phyloP scores from a whole-genome alignment of 2,329 filamentous ascomycete species.

The Pezicula radicicola region DNA sequence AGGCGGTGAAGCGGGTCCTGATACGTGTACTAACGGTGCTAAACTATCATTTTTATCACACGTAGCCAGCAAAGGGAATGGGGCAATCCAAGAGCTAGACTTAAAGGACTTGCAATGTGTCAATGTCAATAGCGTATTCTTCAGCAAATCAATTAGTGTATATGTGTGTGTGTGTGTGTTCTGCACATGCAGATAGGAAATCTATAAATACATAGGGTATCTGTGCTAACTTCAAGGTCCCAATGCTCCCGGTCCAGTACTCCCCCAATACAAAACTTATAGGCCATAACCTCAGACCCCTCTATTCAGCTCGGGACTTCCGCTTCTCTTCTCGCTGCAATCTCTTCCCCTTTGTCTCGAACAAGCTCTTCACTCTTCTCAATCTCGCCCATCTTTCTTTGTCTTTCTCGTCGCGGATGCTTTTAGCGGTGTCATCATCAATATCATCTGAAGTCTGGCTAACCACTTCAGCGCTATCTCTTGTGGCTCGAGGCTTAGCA shows the following conservation, averaged over 20 bases:
- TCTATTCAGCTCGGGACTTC: not conserved
- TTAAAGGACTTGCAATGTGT: no score
- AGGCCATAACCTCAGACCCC: no score
- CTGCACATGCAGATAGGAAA: no score
- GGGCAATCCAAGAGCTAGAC: not conserved
- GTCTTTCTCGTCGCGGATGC: slow-evolving; percentile 55
- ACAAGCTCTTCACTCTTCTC: slow-evolving; percentile 67
- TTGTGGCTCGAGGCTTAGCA: slow-evolving; percentile 1
- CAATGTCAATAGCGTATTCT: no score
- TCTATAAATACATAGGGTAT: not conserved
- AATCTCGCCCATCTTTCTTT: slow-evolving; percentile 72
- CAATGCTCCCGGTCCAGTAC: no score
- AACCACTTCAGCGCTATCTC: slow-evolving; percentile 5
- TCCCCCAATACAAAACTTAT: not conserved
- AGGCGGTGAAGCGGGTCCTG: not conserved
- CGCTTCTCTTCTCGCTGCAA: slow-evolving; percentile 3
- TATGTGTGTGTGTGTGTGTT: no score
- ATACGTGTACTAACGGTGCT: not conserved
- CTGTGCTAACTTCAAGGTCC: not conserved
- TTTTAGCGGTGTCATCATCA: slow-evolving; percentile 33
- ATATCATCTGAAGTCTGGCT: slow-evolving; percentile 12
- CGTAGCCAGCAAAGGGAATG: not conserved
- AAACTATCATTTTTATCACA: not conserved
- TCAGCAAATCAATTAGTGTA: no score
- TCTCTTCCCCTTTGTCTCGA: slow-evolving; percentile 63